These are phyloP conservation scores for Xanthoconium stramineum DNA, from an alignment of 768 basidiomycete genomes.

Conservation along the genomic window DNA sequence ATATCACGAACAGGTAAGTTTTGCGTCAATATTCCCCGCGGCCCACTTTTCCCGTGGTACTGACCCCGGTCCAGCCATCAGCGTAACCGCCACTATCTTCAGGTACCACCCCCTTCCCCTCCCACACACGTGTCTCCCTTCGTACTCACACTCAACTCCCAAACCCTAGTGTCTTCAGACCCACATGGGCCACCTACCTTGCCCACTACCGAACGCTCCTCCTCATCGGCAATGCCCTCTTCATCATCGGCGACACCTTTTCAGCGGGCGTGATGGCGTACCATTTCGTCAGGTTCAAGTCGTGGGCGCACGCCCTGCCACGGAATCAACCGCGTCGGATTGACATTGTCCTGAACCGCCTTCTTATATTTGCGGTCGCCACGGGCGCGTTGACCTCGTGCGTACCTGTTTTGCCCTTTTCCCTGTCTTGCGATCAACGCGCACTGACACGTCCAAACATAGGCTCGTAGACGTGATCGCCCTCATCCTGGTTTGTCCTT, in stretches of 20 bases:
- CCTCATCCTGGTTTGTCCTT: slow-evolving; percentile 19
- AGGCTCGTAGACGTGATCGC: slow-evolving; percentile 27
- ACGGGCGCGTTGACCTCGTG: slow-evolving; percentile 26
- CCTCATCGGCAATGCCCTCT: slow-evolving; percentile 21
- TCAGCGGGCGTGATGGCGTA: slow-evolving; percentile 21
- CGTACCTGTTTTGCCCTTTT: neutral
- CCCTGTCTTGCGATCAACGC: neutral
- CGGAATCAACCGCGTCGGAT: slow-evolving; percentile 10
- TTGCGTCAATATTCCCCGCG: neutral
- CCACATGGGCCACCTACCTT: slow-evolving; percentile 14
- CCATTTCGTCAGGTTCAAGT: slow-evolving; percentile 17
- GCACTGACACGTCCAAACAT: neutral
- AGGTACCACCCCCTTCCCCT: slow-evolving; percentile 11
- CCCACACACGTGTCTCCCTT: neutral
- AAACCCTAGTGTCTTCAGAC: slow-evolving; percentile 5
- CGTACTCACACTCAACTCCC: neutral
- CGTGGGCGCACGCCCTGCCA: neutral
- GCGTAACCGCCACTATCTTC: slow-evolving; percentile 8
- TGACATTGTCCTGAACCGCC: slow-evolving; percentile 19
- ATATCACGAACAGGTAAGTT: slow-evolving; percentile 21
- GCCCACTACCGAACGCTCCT: slow-evolving; percentile 1
- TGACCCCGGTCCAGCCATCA: slow-evolving; percentile 8
- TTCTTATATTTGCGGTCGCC: slow-evolving; percentile 24
- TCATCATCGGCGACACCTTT: slow-evolving; percentile 24
- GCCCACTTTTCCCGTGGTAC: too few species aligned